phyloP scores from a whole-genome alignment of 2,329 filamentous ascomycete genomes.

The Colletotrichum sp. region DNA sequence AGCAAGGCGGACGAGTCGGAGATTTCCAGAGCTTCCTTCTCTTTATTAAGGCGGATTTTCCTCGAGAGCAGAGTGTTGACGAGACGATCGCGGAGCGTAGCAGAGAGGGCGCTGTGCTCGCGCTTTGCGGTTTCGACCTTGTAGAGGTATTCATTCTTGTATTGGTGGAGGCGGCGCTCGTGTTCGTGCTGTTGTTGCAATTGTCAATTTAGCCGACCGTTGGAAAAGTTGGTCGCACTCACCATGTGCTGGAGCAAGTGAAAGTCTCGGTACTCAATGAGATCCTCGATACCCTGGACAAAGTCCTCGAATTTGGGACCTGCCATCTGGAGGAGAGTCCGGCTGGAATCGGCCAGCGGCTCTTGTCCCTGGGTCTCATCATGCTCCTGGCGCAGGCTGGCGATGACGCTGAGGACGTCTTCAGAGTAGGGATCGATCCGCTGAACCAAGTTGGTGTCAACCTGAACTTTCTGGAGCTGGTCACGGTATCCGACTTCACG shows the following conservation, averaged over 20 bases:
- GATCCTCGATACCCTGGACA: slow-evolving; percentile 84
- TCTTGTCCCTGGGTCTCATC: slow-evolving; percentile 48
- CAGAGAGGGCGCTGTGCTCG: slow-evolving; percentile 63
- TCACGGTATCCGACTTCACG: slow-evolving; percentile 85
- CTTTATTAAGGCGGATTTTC: slow-evolving; percentile 67
- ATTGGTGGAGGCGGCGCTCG: slow-evolving; percentile 64
- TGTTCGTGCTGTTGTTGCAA: slow-evolving; percentile 59
- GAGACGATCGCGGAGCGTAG: slow-evolving; percentile 67
- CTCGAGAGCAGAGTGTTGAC: slow-evolving; percentile 70
- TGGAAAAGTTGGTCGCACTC: slow-evolving; percentile 34
- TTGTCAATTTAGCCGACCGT: background rate
- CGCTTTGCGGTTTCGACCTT: slow-evolving; percentile 66
- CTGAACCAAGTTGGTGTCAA: slow-evolving; percentile 85
- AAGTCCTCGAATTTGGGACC: slow-evolving; percentile 87
- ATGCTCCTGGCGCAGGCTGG: slow-evolving; percentile 63
- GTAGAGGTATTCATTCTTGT: slow-evolving; percentile 64
- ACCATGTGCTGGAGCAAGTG: slow-evolving; percentile 84
- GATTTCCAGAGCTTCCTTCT: slow-evolving; percentile 73
- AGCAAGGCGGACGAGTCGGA: slow-evolving; percentile 69
- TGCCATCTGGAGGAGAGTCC: slow-evolving; percentile 73
- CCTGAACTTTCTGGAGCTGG: slow-evolving; percentile 89
- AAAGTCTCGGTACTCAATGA: slow-evolving; percentile 86
- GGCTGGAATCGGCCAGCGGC: slow-evolving; percentile 44
- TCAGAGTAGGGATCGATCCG: slow-evolving; percentile 81
- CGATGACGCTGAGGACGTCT: slow-evolving; percentile 74